phyloP scores from a whole-genome alignment of 2,329 filamentous ascomycete species.

The Dryadomyces quercivorus region DNA sequence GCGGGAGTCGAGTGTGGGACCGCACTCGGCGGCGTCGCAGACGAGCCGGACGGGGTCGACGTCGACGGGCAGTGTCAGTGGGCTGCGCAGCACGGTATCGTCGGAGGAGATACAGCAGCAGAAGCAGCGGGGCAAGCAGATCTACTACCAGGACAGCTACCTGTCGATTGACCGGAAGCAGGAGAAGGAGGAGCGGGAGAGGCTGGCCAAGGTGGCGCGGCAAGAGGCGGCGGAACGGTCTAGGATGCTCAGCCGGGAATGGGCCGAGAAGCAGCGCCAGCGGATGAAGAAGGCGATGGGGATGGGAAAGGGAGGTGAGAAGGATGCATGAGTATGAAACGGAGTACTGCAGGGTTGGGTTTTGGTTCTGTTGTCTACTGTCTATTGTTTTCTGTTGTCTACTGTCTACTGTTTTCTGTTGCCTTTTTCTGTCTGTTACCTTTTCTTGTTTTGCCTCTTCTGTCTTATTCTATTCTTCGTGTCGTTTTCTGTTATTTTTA shows the following conservation, averaged over 20 bases:
- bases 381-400: neutral
- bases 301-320: too few species aligned
- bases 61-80: constrained; percentile 30
- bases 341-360: too few species aligned
- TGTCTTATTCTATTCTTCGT: neutral
- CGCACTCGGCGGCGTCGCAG: constrained; percentile 17
- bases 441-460: neutral
- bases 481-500: neutral
- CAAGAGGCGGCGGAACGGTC: constrained; percentile 50
- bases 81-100: constrained; percentile 36
- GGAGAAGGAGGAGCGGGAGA: constrained; percentile 42
- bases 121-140: constrained; percentile 38
- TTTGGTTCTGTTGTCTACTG: neutral
- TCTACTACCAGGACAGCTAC: constrained; percentile 39
- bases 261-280: constrained; percentile 34
- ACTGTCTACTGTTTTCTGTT: neutral
- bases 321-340: too few species aligned
- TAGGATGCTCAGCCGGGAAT: constrained; percentile 45
- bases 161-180: constrained; percentile 34
- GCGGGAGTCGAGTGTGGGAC: constrained; percentile 14
- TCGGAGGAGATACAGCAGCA: constrained; percentile 38
- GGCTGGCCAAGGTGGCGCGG: constrained; percentile 39
- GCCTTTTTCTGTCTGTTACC: neutral
- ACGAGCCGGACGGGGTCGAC: constrained; percentile 29
- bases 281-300: constrained; percentile 5